Evolutionary conservation across 768 basidiomycete genomes (phyloP), one percentile per base, ranked within the genome.

Genomic region (Porphyrellus cyaneotinctus): DNA sequence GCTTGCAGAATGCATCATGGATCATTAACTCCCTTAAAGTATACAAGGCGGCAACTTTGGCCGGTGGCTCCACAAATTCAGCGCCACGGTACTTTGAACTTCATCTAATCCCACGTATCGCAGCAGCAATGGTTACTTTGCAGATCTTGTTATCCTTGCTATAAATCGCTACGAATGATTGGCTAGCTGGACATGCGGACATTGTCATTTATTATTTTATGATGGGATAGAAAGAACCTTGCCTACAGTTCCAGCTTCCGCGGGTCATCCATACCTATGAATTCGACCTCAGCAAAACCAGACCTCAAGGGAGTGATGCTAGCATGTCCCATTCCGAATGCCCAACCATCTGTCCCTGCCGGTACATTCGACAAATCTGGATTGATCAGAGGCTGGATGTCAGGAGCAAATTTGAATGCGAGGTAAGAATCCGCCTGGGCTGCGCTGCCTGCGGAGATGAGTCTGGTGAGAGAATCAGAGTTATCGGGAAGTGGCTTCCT

Each of bases 311-410:
- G 89, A 22, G 91, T 91, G 3, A 94, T 83, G 58, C 87, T 88
- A 31, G 81, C 85, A 58, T 74, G 81, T 6, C 85, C 88, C 52
- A 82, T 75, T 52, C 75, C 72, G 30, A 94, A 72, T 15, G 88
- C 91, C 88, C 88, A 91, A 0, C 80, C 83, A 67, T 97, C 93
- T 11, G 88, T 83, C 4, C 90, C 92, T 49, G 79, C 72, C 2
- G 91, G 88, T n/a, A 93, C 70, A 17, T 66, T 65, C 3, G 80
- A 76, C 42, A 75, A 55, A 14, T 76, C 67, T 2, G 90, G 90
- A 39, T 74, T 75, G 39, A 95, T 77, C 14, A 95, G 72, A 12
- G 74, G 75, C n/a, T 71, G 71, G 75, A 94, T 80, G 44, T 89
- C 83, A 13, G 84, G 84, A 69, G 85, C 63, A 74, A 83, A 97